phyloP scores from a whole-genome alignment of 257 asterid species.

The Galeopsis tetrahit region DNA sequence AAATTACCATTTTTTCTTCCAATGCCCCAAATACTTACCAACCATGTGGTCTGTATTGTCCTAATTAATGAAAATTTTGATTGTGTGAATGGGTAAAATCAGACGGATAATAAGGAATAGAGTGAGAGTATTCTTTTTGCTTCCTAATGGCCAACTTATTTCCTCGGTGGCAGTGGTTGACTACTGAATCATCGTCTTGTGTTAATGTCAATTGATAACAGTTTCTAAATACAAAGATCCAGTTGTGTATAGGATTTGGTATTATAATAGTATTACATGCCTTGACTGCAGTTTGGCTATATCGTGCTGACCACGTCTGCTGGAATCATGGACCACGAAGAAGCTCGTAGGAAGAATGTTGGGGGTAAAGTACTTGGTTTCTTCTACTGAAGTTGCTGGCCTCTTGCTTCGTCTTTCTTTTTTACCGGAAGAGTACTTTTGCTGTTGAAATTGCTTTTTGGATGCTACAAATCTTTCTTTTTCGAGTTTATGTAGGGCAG shows the following conservation, averaged over 20 bases:
- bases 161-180: too few species aligned
- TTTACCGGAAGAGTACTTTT: not conserved
- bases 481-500: not conserved
- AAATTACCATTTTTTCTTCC: too few species aligned
- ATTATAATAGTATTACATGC: not conserved
- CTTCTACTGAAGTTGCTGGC: not conserved
- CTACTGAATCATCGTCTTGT: too few species aligned
- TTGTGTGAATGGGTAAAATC: too few species aligned
- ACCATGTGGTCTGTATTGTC: too few species aligned
- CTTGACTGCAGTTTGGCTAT: not conserved
- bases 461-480: not conserved
- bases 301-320: conserved; percentile 7
- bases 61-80: too few species aligned
- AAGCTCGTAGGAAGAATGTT: conserved; percentile 16
- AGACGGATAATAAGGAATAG: too few species aligned
- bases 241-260: not conserved
- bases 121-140: too few species aligned
- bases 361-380: conserved; percentile 17
- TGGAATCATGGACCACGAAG: conserved; percentile 15
- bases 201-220: too few species aligned
- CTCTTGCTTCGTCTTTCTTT: not conserved
- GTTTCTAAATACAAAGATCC: not conserved
- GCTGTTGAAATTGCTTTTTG: not conserved
- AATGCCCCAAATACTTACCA: too few species aligned
- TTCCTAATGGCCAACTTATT: too few species aligned